Base-by-base conservation (phyloP, 208 protist genomes). In the Trypanosoma melophagium region DNA sequence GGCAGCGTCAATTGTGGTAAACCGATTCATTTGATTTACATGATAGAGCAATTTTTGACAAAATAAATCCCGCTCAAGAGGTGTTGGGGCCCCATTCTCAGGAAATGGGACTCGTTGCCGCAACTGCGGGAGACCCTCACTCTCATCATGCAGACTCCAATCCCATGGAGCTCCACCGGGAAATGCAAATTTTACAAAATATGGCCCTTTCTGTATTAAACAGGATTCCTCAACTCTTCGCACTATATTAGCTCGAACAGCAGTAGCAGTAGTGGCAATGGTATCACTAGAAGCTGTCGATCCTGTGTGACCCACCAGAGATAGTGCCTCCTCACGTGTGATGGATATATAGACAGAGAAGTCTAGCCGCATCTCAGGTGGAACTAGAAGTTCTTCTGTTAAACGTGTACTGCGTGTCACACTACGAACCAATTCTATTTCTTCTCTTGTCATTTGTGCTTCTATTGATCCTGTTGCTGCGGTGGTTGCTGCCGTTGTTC, bases 161-260 rank as follows among this genome's bases (percentile, higher is more conserved):
- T 96, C 84, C 83, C 84, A 96, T 62, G 91, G 91, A n/a, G 88
- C 77, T 19, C 88, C 84, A 31, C 88, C 83, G 9, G 83, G 79
- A 68, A 77, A 84, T 60, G 75, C 83, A 47, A 96, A 78, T 22
- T 86, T 84, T 21, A 84, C 61, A 77, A 95, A 95, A 50, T 74
- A 84, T 0, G 70, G 64, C 2, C 71, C 47, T 7, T 9, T 40
- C 31, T 69, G 60, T 42, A 12, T 47, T 7, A 28, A 41, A 62
- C 60, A 74, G 31, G 57, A 55, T 3, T 35, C 61, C 44, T 66
- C 54, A 40, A 69, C 74, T 16, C 65, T 60, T 24, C 61, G 4
- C 0, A 67, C 22, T 17, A 75, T 19, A 60, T 41, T 40, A 42
- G 66, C 66, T 35, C 60, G 17, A 53, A 54, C 3, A 62, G 8